These are phyloP conservation scores for Fusarium mundagurra DNA, from an alignment of 2,329 filamentous ascomycete genomes.

Conservation along the genomic window DNA sequence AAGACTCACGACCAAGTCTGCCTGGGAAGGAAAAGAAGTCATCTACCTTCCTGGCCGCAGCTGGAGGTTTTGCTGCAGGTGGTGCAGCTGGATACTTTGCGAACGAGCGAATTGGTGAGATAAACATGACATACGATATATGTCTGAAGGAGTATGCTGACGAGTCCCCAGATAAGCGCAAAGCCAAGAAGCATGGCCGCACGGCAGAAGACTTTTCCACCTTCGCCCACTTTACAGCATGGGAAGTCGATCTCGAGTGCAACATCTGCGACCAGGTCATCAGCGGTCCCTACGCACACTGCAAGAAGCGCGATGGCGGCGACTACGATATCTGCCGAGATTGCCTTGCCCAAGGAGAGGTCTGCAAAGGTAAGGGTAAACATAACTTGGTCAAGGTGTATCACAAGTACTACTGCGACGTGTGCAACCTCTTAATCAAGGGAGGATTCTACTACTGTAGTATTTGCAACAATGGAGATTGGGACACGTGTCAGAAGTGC, in stretches of 20 bases:
- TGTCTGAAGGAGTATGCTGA: accelerated
- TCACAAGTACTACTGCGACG: constrained; percentile 21
- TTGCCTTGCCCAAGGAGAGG: constrained; percentile 17
- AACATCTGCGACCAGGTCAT: constrained; percentile 24
- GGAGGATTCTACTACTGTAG: constrained; percentile 25
- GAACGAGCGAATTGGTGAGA: constrained; percentile 27
- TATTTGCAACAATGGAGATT: constrained; percentile 16
- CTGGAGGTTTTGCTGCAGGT: constrained; percentile 25
- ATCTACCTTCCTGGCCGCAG: background rate
- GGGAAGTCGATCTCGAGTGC: background rate
- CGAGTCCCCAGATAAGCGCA: constrained; percentile 2
- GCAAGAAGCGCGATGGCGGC: constrained; percentile 24
- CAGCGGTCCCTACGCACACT: constrained; percentile 28
- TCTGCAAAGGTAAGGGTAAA: constrained; percentile 17
- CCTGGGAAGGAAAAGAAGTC: background rate
- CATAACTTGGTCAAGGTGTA: constrained; percentile 30
- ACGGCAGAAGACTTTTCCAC: constrained; percentile 10
- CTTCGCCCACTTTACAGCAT: constrained; percentile 20
- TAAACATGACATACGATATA: accelerated
- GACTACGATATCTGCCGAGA: constrained; percentile 29
- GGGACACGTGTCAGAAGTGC: constrained; percentile 23
- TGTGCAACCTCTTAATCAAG: constrained; percentile 13
- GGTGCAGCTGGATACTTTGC: constrained; percentile 31
- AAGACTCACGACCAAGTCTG: background rate
- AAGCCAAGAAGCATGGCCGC: constrained; percentile 30